Base-by-base conservation (phyloP, 2,329 filamentous ascomycete genomes). In the Alternaria tenuissima region DNA sequence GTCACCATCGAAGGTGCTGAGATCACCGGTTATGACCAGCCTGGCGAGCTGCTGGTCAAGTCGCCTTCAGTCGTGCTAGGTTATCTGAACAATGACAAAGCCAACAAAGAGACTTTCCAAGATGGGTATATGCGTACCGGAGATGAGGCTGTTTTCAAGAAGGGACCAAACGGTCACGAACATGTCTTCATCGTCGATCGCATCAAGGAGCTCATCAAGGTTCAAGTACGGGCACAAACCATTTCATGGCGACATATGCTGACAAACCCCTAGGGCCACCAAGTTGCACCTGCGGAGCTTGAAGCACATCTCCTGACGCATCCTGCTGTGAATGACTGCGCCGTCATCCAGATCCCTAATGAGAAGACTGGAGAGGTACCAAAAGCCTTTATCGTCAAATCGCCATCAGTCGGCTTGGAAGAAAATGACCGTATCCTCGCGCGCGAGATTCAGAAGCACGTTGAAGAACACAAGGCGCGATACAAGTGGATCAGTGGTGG, bases 151-250 rank as follows among this genome's bases (percentile, higher is more conserved):
- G 55, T 64, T 1, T 11, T 64, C 11, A 84, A 85, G 3, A 85
- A 86, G 87, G 7, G 84, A 87, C 0, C 69, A 4, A 59, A 81
- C 56, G 92, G 92, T 3, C 81, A 89, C 65, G 92, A 97, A 77
- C 94, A 97, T 72, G 76, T 97, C 49, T 90, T 93, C 74, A 90
- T 97, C 59, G 90, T 93, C 1, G 94, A 97, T 75, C 88, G 94
- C 5, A 89, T 91, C 71, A 91, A 91, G 80, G 88, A 93, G 72
- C 81, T 92, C 52, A 92, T 93, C 79, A 92, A 92, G 76, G 90
- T 92, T 72, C 92, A 92, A 83, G 89, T 89, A 80, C 20, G 76
- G 72, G 4, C n/a, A 5, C 6, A 7, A 18, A 7, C 20, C 16
- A 7, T 22, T 14, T 2, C 36, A 20, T 38, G 12, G 8, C 1